These are phyloP conservation scores for Diplodia corticola DNA, from an alignment of 2,329 filamentous ascomycete genomes.

Conservation along the genomic window DNA sequence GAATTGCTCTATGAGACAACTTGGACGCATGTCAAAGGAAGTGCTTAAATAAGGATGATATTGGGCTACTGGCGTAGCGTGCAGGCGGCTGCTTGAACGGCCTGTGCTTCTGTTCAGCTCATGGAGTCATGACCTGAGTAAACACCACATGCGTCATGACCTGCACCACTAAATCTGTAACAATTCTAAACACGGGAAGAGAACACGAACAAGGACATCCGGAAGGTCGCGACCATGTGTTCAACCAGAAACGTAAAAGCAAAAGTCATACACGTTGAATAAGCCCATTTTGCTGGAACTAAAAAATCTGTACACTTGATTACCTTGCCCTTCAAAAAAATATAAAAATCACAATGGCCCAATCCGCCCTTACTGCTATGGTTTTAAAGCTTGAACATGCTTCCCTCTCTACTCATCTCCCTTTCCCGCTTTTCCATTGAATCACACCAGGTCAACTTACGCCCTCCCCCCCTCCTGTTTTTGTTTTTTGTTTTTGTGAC, in stretches of 20 bases:
- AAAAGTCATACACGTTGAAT: background rate
- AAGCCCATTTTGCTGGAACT: background rate
- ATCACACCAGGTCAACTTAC: background rate
- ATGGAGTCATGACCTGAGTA: background rate
- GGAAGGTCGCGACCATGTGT: background rate
- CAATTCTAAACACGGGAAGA: background rate
- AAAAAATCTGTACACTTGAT: background rate
- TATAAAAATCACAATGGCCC: background rate
- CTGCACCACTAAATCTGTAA: background rate
- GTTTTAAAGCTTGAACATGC: background rate
- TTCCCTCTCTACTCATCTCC: background rate
- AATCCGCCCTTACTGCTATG: background rate
- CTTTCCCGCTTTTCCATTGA: background rate
- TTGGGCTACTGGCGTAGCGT: background rate
- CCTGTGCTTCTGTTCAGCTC: background rate
- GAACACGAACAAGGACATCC: background rate
- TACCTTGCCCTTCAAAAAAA: background rate
- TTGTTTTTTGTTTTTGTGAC: too few relatives aligned
- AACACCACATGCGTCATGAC: background rate
- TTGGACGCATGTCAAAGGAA: too few relatives aligned
- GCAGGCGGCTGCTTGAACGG: too few relatives aligned
- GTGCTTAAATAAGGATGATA: too few relatives aligned
- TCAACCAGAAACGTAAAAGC: background rate
- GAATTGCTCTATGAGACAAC: too few relatives aligned
- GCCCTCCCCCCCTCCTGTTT: too few relatives aligned